phyloP scores from a whole-genome alignment of 331 rosid species.

The Acacia pycnantha region DNA sequence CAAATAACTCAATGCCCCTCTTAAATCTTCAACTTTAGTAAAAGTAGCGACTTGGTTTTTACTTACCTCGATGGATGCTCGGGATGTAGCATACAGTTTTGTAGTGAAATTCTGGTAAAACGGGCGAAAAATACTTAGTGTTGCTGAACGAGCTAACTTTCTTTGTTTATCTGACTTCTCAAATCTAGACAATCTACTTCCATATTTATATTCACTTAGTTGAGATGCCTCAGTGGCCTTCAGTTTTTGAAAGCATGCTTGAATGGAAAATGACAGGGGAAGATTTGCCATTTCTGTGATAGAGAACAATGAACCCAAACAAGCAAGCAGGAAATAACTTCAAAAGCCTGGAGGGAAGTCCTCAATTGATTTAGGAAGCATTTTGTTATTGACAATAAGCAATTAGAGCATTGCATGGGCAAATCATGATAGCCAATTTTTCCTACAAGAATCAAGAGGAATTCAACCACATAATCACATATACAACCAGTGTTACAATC shows the following conservation, averaged over 20 bases:
- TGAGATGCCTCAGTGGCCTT: constrained; percentile 31
- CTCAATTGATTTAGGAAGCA: neutral
- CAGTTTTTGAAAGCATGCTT: constrained; percentile 23
- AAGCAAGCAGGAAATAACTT: constrained; percentile 16
- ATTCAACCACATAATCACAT: neutral
- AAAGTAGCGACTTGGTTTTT: constrained; percentile 27
- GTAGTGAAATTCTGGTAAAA: constrained; percentile 25
- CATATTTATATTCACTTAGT: constrained; percentile 29
- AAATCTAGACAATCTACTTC: constrained; percentile 25
- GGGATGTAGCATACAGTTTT: constrained; percentile 45
- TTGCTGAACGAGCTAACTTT: constrained; percentile 33
- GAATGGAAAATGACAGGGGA: constrained; percentile 35
- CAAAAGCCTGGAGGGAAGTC: constrained; percentile 7
- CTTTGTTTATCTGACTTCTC: constrained; percentile 36
- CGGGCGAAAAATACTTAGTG: constrained; percentile 7
- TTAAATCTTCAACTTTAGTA: constrained; percentile 36
- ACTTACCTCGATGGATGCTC: constrained; percentile 43
- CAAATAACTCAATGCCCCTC: constrained; percentile 49
- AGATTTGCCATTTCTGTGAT: constrained; percentile 59
- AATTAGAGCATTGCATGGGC: constrained; percentile 16
- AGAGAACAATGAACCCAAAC: constrained; percentile 25
- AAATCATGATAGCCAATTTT: neutral
- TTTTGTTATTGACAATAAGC: neutral
- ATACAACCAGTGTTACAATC: neutral
- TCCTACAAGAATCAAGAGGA: neutral